Percentiles rank a stretch among this genome's conserved stretches.
These are phyloP conservation scores for Phytopythium ostracodes DNA, from an alignment of 352 stramenopile species.

Conservation along the genomic window DNA sequence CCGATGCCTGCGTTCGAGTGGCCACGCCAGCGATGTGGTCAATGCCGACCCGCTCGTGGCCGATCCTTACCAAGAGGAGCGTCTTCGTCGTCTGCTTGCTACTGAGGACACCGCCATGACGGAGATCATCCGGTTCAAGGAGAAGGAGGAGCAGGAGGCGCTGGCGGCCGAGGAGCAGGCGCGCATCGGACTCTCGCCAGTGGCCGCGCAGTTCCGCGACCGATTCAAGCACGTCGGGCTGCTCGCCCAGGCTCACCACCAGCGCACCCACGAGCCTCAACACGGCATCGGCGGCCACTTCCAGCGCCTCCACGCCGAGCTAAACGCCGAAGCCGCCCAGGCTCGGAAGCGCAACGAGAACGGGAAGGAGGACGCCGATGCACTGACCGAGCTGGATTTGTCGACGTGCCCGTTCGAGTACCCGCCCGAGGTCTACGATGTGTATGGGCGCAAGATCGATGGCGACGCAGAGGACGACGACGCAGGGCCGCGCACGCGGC, in stretches of 20 bases:
- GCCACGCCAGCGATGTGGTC: neutral
- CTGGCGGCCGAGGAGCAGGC: slow-evolving; percentile 35
- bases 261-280: slow-evolving; percentile 19
- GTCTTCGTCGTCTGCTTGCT: slow-evolving; percentile 45
- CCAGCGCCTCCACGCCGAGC: slow-evolving; percentile 48
- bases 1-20: neutral
- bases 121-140: slow-evolving; percentile 61
- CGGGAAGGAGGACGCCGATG: neutral
- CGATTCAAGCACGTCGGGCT: slow-evolving; percentile 61
- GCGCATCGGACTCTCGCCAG: slow-evolving; percentile 34
- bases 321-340: slow-evolving; percentile 12
- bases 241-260: slow-evolving; percentile 38
- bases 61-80: slow-evolving; percentile 10
- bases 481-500: slow-evolving; percentile 9
- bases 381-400: slow-evolving; percentile 4
- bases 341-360: neutral
- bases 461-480: slow-evolving; percentile 9
- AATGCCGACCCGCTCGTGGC: neutral
- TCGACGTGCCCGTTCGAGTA: slow-evolving; percentile 24
- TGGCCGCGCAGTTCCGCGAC: slow-evolving; percentile 51
- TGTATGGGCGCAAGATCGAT: slow-evolving; percentile 27
- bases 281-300: slow-evolving; percentile 66
- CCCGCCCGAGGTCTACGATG: slow-evolving; percentile 30
- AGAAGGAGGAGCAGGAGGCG: slow-evolving; percentile 36
- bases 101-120: slow-evolving; percentile 53